phyloP scores from a whole-genome alignment of 306 rosid species.

The Prunus campanulata region DNA sequence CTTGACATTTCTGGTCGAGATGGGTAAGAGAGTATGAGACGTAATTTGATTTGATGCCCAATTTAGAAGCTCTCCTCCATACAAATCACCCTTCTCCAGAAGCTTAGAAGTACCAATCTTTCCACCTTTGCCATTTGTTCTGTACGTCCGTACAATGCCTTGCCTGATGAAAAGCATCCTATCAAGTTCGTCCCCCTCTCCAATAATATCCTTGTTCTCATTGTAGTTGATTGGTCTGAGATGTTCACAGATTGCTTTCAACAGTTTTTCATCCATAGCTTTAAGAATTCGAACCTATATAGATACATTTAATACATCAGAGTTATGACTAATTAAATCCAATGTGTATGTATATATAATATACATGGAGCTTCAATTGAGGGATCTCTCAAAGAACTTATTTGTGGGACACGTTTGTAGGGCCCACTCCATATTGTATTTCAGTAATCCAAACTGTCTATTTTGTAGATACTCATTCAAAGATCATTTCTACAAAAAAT shows the following conservation, averaged over 20 bases:
- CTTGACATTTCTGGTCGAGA: neutral
- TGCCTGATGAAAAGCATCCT: neutral
- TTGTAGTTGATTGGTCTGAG: neutral
- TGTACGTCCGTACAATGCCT: neutral
- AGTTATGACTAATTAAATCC: no score
- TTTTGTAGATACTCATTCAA: no score
- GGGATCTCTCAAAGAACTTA: no score
- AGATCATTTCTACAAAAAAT: no score
- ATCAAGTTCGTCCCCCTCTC: neutral
- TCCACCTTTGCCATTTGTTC: neutral
- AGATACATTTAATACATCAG: neutral
- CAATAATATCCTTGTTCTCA: neutral
- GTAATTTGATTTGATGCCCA: neutral
- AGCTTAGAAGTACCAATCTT: neutral
- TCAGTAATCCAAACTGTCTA: no score
- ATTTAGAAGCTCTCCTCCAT: neutral
- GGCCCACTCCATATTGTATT: no score
- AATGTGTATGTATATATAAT: no score
- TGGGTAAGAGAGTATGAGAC: neutral
- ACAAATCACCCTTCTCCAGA: neutral
- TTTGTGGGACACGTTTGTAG: no score
- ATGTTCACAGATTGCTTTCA: neutral
- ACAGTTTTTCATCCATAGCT: neutral
- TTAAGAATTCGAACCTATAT: neutral
- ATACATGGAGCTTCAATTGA: no score